A percentile compares a stretch with the other conserved stretches of the same genome.
Conservation (phyloP, 371 early-diverging fungal species). For the Lichtheimia corymbifera region DNA sequence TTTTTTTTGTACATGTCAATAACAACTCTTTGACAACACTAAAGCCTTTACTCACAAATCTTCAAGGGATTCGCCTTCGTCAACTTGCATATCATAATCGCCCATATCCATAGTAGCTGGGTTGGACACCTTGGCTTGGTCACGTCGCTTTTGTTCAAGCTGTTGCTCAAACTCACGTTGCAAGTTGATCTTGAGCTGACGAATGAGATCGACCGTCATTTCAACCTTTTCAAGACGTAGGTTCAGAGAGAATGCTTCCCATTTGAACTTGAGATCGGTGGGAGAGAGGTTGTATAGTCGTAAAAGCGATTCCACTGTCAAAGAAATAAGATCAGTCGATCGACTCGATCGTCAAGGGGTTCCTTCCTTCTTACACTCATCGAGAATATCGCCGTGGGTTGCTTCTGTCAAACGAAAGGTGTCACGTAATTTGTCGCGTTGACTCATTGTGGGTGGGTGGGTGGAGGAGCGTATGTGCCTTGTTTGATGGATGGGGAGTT, state of each 20-base stretch:
- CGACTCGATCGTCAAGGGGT: neutral
- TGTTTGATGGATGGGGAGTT: no score
- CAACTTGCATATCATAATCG: constrained; percentile 17
- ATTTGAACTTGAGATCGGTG: constrained; percentile 41
- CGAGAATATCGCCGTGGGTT: neutral
- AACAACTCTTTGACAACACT: neutral
- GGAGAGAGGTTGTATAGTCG: constrained; percentile 35
- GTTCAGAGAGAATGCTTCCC: constrained; percentile 48
- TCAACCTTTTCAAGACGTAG: constrained; percentile 1
- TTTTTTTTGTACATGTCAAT: no score
- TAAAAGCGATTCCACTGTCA: constrained; percentile 31
- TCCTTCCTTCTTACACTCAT: neutral
- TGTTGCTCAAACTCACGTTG: constrained; percentile 39
- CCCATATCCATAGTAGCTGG: constrained; percentile 13
- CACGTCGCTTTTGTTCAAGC: constrained; percentile 19
- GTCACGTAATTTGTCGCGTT: neutral
- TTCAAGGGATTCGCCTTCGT: constrained; percentile 9
- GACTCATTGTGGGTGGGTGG: neutral
- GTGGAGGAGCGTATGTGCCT: no score
- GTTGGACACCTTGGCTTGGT: constrained; percentile 10
- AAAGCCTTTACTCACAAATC: constrained; percentile 2
- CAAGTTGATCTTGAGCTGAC: constrained; percentile 25
- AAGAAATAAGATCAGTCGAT: neutral
- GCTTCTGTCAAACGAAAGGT: neutral
- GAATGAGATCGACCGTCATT: constrained; percentile 33